Conservation (phyloP, 2,329 filamentous ascomycete genomes). For the Microcyclospora pomicola region DNA sequence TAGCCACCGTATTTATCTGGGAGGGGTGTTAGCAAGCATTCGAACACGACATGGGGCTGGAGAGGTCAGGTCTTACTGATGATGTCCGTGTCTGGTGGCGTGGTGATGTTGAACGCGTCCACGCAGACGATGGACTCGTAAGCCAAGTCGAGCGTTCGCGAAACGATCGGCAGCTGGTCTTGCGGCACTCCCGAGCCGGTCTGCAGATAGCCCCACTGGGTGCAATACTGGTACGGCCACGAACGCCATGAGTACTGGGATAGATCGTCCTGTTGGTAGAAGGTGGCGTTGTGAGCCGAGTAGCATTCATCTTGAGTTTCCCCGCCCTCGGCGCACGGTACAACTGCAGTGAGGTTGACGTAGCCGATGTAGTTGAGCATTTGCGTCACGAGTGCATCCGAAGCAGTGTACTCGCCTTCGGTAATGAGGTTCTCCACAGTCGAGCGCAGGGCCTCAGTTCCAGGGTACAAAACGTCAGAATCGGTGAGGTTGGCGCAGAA, state of each 20-base stretch:
- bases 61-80: slow-evolving; percentile 48
- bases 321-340: slow-evolving; percentile 23
- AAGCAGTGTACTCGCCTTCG: slow-evolving; percentile 33
- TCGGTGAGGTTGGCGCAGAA: slow-evolving; percentile 45
- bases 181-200: slow-evolving; percentile 57
- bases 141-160: slow-evolving; percentile 51
- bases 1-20: slow-evolving; percentile 47
- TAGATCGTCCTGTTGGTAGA: slow-evolving; percentile 32
- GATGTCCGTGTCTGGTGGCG: slow-evolving; percentile 45
- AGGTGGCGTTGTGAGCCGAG: slow-evolving; percentile 33
- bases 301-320: slow-evolving; percentile 39
- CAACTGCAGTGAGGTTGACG: slow-evolving; percentile 32
- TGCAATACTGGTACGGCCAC: slow-evolving; percentile 47
- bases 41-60: too few species aligned
- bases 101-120: slow-evolving; percentile 54
- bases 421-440: slow-evolving; percentile 32
- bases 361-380: slow-evolving; percentile 46
- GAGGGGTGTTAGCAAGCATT: too few species aligned
- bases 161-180: slow-evolving; percentile 54
- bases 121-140: slow-evolving; percentile 51
- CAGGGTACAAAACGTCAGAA: slow-evolving; percentile 29
- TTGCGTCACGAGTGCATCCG: slow-evolving; percentile 33
- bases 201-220: slow-evolving; percentile 63
- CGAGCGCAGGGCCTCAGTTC: slow-evolving; percentile 23
- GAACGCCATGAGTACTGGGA: slow-evolving; percentile 29